Percentiles rank a stretch among this genome's conserved stretches.
phyloP scores from a whole-genome alignment of 129 eudicot species.

The Flaveria trinervia region DNA sequence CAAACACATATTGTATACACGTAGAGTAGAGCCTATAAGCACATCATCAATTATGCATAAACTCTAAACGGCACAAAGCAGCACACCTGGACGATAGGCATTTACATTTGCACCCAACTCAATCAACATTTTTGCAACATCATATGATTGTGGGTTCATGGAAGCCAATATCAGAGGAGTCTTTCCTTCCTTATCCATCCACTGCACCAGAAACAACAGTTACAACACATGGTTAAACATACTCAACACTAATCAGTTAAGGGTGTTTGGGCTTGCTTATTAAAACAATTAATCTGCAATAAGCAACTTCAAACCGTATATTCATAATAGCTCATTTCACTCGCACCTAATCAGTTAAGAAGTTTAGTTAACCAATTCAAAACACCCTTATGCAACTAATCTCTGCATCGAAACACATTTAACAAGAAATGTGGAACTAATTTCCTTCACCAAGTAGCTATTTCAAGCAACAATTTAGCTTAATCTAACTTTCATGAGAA shows the following conservation, averaged over 20 bases:
- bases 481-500: slow-evolving; percentile 18
- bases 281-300: neutral
- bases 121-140: slow-evolving; percentile 76
- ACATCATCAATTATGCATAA: slow-evolving; percentile 5
- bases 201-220: slow-evolving; percentile 49
- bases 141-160: slow-evolving; percentile 59
- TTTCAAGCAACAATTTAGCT: too few relatives aligned
- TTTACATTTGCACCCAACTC: slow-evolving; percentile 94
- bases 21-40: neutral
- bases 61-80: neutral
- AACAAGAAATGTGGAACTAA: neutral
- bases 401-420: neutral
- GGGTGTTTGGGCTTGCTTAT: neutral
- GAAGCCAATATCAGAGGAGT: slow-evolving; percentile 85
- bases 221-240: slow-evolving; percentile 3
- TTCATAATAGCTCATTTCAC: neutral
- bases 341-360: neutral
- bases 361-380: neutral
- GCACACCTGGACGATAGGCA: slow-evolving; percentile 70
- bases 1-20: neutral
- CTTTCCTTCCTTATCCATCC: slow-evolving; percentile 83
- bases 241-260: neutral
- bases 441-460: too few relatives aligned
- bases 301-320: neutral
- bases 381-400: slow-evolving; percentile 1